phyloP scores from a whole-genome alignment of 257 asterid species.

The Nicotiana benthamiana region DNA sequence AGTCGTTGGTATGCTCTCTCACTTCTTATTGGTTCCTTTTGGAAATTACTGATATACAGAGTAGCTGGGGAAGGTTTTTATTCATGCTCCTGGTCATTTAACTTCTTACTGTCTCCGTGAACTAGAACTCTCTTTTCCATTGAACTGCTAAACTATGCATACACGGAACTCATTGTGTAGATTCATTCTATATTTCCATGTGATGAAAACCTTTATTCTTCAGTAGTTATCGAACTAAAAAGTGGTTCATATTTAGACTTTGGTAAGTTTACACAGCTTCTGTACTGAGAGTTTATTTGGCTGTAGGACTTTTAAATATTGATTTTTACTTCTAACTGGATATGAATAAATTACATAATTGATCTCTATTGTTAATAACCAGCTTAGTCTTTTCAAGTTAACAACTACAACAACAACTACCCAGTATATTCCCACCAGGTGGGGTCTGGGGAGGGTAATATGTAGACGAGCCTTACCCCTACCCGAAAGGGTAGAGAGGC shows the following conservation, averaged over 20 bases:
- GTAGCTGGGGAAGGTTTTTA: neutral
- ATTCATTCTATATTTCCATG: neutral
- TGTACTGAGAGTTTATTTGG: neutral
- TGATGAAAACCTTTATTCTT: neutral
- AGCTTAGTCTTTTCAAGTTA: neutral
- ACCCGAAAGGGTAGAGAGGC: too few relatives aligned
- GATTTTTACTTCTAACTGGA: neutral
- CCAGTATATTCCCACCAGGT: too few relatives aligned
- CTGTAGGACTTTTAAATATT: neutral
- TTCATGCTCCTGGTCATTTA: neutral
- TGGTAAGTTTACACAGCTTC: neutral
- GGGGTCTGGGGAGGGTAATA: too few relatives aligned
- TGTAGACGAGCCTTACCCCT: too few relatives aligned
- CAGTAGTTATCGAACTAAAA: neutral
- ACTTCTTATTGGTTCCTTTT: slow-evolving; percentile 3
- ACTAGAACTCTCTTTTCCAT: neutral
- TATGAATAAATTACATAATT: neutral
- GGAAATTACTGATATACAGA: neutral
- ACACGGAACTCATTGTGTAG: neutral
- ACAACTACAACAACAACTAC: too few relatives aligned
- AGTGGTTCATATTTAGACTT: neutral
- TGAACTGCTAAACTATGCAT: neutral
- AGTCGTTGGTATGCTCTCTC: slow-evolving; percentile 46
- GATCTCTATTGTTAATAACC: neutral
- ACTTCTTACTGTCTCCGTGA: neutral